A percentile compares a stretch with the other conserved stretches of the same genome.
Evolutionary conservation across 2,329 filamentous ascomycete genomes (phyloP).

Genomic region (Zopfia rhizophila): DNA sequence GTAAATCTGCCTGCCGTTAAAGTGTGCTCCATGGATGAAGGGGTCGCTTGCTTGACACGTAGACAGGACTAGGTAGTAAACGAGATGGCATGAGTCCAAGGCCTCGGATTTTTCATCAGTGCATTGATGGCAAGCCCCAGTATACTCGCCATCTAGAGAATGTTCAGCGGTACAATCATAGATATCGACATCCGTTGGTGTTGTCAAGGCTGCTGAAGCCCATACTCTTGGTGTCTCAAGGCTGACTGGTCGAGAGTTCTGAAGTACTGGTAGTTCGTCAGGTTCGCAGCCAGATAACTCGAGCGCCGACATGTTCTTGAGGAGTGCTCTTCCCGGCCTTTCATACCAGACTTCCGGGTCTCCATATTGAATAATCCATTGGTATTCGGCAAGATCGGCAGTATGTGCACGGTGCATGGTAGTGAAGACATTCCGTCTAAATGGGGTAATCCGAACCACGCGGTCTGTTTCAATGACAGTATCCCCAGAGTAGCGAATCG

Average conservation of each 20-base stretch:
- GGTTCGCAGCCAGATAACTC: constrained; percentile 15
- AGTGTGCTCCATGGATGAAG: constrained; percentile 19
- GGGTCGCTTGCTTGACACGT: constrained; percentile 32
- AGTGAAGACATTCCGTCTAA: constrained; percentile 37
- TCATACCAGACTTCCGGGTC: constrained; percentile 41
- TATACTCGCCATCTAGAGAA: constrained; percentile 19
- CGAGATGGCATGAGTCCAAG: constrained; percentile 31
- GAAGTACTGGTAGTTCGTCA: constrained; percentile 25
- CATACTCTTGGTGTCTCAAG: constrained; percentile 40
- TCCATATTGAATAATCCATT: constrained; percentile 41
- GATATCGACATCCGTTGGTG: constrained; percentile 37
- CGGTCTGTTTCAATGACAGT: constrained; percentile 23
- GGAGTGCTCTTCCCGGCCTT: constrained; percentile 12
- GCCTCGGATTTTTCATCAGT: constrained; percentile 39
- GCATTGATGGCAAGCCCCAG: constrained; percentile 34
- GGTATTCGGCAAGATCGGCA: constrained; percentile 40
- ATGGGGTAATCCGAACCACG: constrained; percentile 33
- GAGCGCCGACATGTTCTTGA: constrained; percentile 21
- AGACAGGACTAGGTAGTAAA: constrained; percentile 40
- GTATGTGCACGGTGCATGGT: constrained; percentile 31
- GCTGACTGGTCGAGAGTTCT: constrained; percentile 28
- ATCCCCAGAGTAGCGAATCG: constrained; percentile 32
- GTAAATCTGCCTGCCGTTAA: constrained; percentile 38
- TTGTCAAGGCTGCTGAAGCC: constrained; percentile 41
- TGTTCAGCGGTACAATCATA: constrained; percentile 35